Conservation (phyloP, 768 basidiomycete genomes). For the Postia placenta region DNA sequence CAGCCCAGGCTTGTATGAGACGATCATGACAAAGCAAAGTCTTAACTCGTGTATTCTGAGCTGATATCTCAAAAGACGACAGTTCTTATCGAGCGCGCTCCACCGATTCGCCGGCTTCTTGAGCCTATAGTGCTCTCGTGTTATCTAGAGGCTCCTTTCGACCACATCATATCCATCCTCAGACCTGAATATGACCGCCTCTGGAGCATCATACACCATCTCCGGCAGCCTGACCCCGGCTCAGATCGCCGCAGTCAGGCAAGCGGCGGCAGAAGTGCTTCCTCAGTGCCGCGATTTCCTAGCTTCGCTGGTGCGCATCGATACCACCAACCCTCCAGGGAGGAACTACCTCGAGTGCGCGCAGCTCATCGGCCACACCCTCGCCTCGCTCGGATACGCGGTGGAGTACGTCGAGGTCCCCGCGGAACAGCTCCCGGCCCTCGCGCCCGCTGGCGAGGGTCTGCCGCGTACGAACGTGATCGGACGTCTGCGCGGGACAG, state of each 20-base stretch:
- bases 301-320: not conserved
- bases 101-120: not conserved
- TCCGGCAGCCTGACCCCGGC: not conserved
- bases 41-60: no score
- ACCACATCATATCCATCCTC: not conserved
- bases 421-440: not conserved
- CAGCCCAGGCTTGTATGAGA: no score
- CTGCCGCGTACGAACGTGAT: slow-evolving; percentile 5
- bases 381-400: not conserved
- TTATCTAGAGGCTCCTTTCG: not conserved
- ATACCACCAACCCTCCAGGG: slow-evolving; percentile 7
- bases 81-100: not conserved
- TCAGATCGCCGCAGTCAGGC: slow-evolving; percentile 1
- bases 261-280: not conserved
- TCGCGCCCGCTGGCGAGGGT: slow-evolving; percentile 1
- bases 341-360: slow-evolving; percentile 2
- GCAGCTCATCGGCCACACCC: slow-evolving; percentile 1
- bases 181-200: not conserved
- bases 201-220: not conserved
- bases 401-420: slow-evolving; percentile 5
- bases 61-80: not conserved
- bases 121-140: not conserved
- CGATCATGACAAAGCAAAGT: no score
- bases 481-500: not conserved
- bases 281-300: slow-evolving; percentile 3